Evolutionary conservation across 257 asterid genomes (phyloP).

Genomic region (Perilla frutescens): DNA sequence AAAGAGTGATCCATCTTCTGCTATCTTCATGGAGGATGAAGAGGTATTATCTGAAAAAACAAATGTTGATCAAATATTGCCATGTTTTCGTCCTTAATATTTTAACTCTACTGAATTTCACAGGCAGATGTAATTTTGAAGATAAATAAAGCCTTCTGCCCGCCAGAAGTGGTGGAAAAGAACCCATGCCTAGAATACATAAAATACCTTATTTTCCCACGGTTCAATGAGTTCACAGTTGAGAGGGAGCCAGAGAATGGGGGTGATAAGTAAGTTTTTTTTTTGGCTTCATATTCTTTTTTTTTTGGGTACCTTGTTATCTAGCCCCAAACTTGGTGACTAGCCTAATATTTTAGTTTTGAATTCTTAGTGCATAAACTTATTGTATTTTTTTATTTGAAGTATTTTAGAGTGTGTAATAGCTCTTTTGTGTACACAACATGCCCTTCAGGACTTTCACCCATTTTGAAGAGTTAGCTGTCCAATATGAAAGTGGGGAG

Average conservation of each 20-base stretch:
- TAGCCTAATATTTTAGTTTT: too few species aligned
- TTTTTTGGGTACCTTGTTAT: too few species aligned
- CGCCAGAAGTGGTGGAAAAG: constrained; percentile 65
- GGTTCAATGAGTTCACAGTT: constrained; percentile 75
- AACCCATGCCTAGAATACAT: constrained; percentile 87
- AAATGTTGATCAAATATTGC: too few species aligned
- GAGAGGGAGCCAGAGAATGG: constrained; percentile 82
- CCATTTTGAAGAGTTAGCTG: too few species aligned
- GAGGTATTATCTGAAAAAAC: constrained; percentile 56
- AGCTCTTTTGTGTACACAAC: too few species aligned
- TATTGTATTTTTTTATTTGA: too few species aligned
- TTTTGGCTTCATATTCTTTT: background rate
- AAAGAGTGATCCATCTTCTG: constrained; percentile 75
- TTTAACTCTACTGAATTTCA: background rate
- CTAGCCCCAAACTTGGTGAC: background rate
- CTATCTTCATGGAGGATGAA: constrained; percentile 88
- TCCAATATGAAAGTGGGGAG: too few species aligned
- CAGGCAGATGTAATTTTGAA: constrained; percentile 84
- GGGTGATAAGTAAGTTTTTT: constrained; percentile 66
- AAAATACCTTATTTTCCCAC: constrained; percentile 71
- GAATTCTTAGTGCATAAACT: too few species aligned
- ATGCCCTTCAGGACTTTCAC: too few species aligned
- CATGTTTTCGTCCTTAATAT: too few species aligned
- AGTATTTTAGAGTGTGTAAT: too few species aligned
- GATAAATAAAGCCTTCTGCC: constrained; percentile 86